A percentile compares a stretch with the other conserved stretches of the same genome.
Conservation (phyloP, 176 grass and related monocot genomes). For the Ananas comosus region DNA sequence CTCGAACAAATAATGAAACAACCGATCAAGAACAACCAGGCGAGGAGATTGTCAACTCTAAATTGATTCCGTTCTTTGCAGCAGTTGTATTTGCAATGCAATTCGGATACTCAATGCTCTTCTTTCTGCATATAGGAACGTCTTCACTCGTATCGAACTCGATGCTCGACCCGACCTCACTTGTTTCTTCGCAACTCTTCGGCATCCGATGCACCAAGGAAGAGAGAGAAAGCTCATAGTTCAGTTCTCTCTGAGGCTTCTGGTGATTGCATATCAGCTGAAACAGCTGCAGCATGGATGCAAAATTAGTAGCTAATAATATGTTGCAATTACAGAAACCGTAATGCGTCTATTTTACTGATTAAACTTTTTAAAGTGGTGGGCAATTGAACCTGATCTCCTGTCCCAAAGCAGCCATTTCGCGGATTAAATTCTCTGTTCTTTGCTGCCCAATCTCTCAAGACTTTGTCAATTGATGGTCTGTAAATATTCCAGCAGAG, state of each 20-base stretch:
- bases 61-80: background rate
- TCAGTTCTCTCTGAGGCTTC: background rate
- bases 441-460: constrained; percentile 5
- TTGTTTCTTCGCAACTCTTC: constrained; percentile 3
- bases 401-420: background rate
- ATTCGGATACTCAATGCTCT: background rate
- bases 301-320: background rate
- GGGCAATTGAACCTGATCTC: background rate
- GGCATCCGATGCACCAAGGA: background rate
- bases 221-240: background rate
- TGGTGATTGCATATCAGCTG: too few relatives aligned
- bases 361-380: background rate
- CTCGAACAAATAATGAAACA: background rate
- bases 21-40: background rate
- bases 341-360: too few relatives aligned
- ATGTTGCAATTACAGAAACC: too few relatives aligned
- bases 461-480: background rate
- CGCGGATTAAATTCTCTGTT: background rate
- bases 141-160: constrained; percentile 6
- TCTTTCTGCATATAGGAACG: background rate
- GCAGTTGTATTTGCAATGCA: background rate
- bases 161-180: constrained; percentile 8
- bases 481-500: background rate
- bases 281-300: background rate
- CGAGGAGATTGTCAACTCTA: constrained; percentile 9